Conservation (phyloP, 805 yeast species). For the Candida nitratophila region DNA sequence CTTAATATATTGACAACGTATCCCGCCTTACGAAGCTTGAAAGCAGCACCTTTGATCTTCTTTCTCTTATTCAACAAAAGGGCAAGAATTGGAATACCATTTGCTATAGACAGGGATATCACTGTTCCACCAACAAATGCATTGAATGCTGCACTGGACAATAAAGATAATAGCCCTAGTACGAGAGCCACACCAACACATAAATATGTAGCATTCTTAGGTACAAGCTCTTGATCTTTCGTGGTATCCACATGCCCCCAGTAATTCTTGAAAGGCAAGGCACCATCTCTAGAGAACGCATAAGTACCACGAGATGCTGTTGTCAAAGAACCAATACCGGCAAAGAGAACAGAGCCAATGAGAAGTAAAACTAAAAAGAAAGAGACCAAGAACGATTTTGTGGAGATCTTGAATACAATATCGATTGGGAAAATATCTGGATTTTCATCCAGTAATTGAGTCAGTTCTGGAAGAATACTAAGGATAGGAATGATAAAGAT, state of each 20-base stretch:
- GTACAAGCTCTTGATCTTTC: slow-evolving; percentile 49
- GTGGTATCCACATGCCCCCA: slow-evolving; percentile 63
- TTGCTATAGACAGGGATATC: slow-evolving; percentile 64
- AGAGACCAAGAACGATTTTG: slow-evolving; percentile 62
- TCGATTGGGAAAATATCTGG: slow-evolving; percentile 76
- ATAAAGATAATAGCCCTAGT: slow-evolving; percentile 57
- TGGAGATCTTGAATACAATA: slow-evolving; percentile 62
- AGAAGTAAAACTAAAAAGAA: slow-evolving; percentile 59
- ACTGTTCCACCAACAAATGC: slow-evolving; percentile 84
- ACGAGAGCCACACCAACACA: slow-evolving; percentile 56
- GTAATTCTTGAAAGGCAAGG: slow-evolving; percentile 54
- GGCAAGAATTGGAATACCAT: slow-evolving; percentile 68
- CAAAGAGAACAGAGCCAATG: slow-evolving; percentile 65
- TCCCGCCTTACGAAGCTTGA: slow-evolving; percentile 56
- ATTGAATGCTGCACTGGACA: slow-evolving; percentile 70
- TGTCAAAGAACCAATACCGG: slow-evolving; percentile 73
- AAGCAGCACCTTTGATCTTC: slow-evolving; percentile 61
- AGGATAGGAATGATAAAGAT: slow-evolving; percentile 67
- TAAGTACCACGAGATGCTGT: slow-evolving; percentile 79
- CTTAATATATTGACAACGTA: slow-evolving; percentile 56
- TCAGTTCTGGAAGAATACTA: slow-evolving; percentile 63
- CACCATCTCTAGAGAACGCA: slow-evolving; percentile 79
- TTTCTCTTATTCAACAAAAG: slow-evolving; percentile 51
- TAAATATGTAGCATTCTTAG: slow-evolving; percentile 60
- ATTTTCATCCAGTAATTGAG: slow-evolving; percentile 45